Evolutionary conservation across 495 filamentous ascomycete species (phyloP).

Genomic region (Talaromyces wortmannii): DNA sequence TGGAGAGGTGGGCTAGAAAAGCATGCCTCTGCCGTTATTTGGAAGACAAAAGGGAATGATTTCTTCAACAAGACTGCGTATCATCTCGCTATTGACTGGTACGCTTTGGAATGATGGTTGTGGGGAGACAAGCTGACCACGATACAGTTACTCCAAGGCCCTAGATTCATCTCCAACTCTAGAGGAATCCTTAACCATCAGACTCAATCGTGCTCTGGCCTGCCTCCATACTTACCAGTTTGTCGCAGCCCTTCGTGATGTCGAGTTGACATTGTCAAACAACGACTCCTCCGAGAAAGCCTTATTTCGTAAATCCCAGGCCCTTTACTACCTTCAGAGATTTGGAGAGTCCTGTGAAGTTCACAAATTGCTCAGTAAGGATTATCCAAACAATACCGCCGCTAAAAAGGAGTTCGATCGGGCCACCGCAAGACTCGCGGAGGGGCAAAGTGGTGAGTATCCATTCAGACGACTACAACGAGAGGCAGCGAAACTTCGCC

Average conservation of each 20-base stretch:
- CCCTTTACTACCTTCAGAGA: conserved; percentile 36
- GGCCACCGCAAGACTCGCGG: too few species aligned
- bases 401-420: too few species aligned
- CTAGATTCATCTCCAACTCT: conserved; percentile 11
- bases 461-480: too few species aligned
- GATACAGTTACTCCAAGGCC: conserved; percentile 19
- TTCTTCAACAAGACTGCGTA: conserved; percentile 14
- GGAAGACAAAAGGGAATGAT: conserved; percentile 36
- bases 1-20: conserved; percentile 22
- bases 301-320: conserved; percentile 36
- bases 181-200: conserved; percentile 11
- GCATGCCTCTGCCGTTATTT: conserved; percentile 15
- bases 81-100: conserved; percentile 18
- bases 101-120: conserved; percentile 1
- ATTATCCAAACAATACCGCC: conserved; percentile 22
- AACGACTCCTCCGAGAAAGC: conserved; percentile 31
- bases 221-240: conserved; percentile 36
- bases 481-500: too few species aligned
- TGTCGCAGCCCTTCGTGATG: conserved; percentile 39
- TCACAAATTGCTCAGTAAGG: conserved; percentile 10
- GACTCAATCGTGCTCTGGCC: conserved; percentile 39
- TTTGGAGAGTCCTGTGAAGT: conserved; percentile 27
- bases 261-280: conserved; percentile 19
- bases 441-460: too few species aligned
- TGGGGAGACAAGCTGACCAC: conserved; percentile 4